phyloP scores from a whole-genome alignment of 805 yeast species.

The Kockiozyma suomiensis region DNA sequence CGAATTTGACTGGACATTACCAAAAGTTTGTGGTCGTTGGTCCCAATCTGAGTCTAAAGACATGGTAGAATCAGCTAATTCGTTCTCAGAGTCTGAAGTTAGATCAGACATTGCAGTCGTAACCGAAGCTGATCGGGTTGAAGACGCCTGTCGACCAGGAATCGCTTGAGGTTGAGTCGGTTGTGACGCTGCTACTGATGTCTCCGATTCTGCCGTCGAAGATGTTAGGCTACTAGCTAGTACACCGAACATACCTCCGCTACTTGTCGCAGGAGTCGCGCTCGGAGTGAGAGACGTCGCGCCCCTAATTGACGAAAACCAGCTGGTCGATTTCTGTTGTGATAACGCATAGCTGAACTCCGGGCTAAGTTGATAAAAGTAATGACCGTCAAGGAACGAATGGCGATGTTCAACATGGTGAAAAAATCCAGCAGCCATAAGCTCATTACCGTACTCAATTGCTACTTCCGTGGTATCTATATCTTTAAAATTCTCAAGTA shows the following conservation, averaged over 20 bases:
- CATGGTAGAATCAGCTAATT: constrained; percentile 27
- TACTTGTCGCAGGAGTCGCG: background rate
- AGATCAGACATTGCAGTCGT: background rate
- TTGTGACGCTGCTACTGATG: background rate
- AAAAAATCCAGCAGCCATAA: constrained; percentile 73
- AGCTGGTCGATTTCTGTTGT: constrained; percentile 9
- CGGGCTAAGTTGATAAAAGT: constrained; percentile 72
- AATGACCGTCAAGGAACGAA: constrained; percentile 87
- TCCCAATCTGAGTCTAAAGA: constrained; percentile 24
- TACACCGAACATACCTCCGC: background rate
- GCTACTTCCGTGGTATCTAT: constrained; percentile 84
- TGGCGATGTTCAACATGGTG: constrained; percentile 84
- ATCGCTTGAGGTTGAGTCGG: constrained; percentile 10
- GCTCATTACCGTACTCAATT: constrained; percentile 69
- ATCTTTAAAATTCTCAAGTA: constrained; percentile 75
- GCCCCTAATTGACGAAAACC: constrained; percentile 30
- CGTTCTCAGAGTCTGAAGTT: constrained; percentile 5
- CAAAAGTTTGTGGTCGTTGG: constrained; percentile 21
- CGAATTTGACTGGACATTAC: constrained; percentile 2
- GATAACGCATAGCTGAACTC: constrained; percentile 46
- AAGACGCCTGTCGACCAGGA: background rate
- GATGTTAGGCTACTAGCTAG: constrained; percentile 12
- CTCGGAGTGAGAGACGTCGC: constrained; percentile 6
- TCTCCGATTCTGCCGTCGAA: constrained; percentile 8
- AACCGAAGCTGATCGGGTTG: background rate